Evolutionary conservation across 257 asterid species (phyloP), one percentile per base, ranked within the genome.

Genomic region (Mentha longifolia): DNA sequence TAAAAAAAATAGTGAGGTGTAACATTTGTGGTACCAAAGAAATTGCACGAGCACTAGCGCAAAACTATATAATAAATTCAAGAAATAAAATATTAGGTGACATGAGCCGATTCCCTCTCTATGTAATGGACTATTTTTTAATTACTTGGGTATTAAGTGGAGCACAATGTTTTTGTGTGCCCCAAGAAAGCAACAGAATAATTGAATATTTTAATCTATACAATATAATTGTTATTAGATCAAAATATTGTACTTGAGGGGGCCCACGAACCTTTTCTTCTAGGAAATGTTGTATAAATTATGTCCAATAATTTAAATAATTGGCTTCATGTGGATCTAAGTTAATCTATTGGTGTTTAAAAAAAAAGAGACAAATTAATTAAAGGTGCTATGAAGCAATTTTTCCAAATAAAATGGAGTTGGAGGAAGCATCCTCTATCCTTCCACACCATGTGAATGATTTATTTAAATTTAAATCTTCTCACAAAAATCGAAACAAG

Each of bases 401-500:
- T 33, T 68, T 62, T 43, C 76, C 62, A 31, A 56, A 59, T 71
- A 52, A 62, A 73, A 54, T 61, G 76, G 66, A 54, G 50, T 55
- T 7, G 41, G 17, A 54, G 76, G 86, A 84, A 84, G 72, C 77
- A 49, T 79, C 83, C 66, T 68, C 75, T 74, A 71, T 39, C 72
- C 74, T 76, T 76, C 84, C 82, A 10, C 55, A 70, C 66, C 86
- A 84, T 54, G 86, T 70, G 88, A 51, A 80, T 67, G 64, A 77
- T 64, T 62, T 71, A 46, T 58, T 28, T 37, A 16, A 61, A 17
- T 61, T 31, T 2, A 61, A 56, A 16, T 9, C 3, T 22, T 62
- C 25, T 3, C 50, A 59, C 50, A 37, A 70, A 64, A 64, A 64
- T 55, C 58, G 11, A 25, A 55, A 58, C 47, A 77, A 65, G 67